Base-by-base conservation (phyloP, 2,329 filamentous ascomycete species). In the Phaeosphaeria sp. region DNA sequence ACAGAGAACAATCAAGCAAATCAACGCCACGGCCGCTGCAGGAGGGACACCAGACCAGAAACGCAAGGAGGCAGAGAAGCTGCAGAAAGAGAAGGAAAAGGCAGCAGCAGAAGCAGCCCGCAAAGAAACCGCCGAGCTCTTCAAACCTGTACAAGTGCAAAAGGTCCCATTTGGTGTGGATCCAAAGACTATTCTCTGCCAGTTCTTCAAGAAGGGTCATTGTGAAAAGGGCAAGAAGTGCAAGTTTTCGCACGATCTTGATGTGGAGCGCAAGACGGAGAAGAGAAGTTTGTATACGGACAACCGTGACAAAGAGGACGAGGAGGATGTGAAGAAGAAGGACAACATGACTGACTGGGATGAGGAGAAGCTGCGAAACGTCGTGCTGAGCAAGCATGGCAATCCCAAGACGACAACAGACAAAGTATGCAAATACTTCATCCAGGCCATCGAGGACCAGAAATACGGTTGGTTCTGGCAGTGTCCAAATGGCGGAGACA, bases 391-490 rank as follows among this genome's bases (percentile, higher is more conserved):
- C 72, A 99, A 99, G 83, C 96, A 99, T 79, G 95, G 95, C 52
- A 99, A 99, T 79, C 95, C 96, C 59, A 89, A 90, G 76, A 97
- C 93, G 21, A 91, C 91, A 5, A 99, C 95, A 47, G 95, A 99
- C 76, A 99, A 98, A 81, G 95, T 99, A 66, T 99, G 95, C 91
- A 99, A 98, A 80, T 97, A 83, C 83, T 99, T 99, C 77, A 95
- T 98, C 76, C 89, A 93, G 67, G 95, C 95, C 23, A 95, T 99
- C 62, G 95, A 99, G 80, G 95, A 99, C 75, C 91, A 93, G 72
- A 99, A 98, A 80, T 99, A 99, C 72, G 95, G 95, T 62, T 99
- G 95, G 95, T 98, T 99, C 81, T 99, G 95, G 95, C 85, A 88
- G 58, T 99, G 95, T 85, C 95, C 95, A 47, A 98, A 98, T 73